Base-by-base conservation (phyloP, 768 basidiomycete species). In the Boletus rufocinnamomeus region DNA sequence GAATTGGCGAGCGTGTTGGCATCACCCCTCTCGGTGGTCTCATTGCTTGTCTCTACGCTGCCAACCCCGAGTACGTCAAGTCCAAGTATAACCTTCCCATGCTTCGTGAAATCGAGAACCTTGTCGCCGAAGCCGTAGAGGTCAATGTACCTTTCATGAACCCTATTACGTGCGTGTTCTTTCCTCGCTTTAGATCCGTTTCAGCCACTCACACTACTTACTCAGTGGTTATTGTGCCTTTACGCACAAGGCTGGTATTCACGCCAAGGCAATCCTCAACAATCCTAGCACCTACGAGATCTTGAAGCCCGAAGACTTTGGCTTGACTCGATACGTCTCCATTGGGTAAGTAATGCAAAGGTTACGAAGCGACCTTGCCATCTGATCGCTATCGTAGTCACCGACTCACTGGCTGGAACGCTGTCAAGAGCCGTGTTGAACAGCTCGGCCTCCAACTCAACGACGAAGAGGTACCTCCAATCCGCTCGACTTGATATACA, bases 181-280 rank as follows among this genome's bases (percentile, higher is more conserved):
- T 57, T 13, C 28, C 25, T 50, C 13, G 8, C 32, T 17, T 41
- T 25, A 6, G 50, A 6, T 46, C 43, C 8, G 11, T 45, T 37
- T 47, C 52, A 37, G 49, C 35, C 56, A 57, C 11, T 44, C 27
- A 46, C n/a, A 9, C 43, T 48, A 14, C 55, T 5, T 48, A 14
- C 55, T 5, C 63, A 98, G 95, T 56, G 97, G 97, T 17, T 99
- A 98, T 77, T 98, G 97, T 72, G 97, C 97, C 4, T 99, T 99
- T 81, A 99, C 97, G 28, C 97, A 98, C 87, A 98, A 99, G 88
- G 97, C 97, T 23, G 97, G 97, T 72, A 99, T 99, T 63, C 97
- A 99, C 76, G 97, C 97, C 78, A 99, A 99, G 83, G 97, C 97
- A 40, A 99, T 99, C 75, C 85, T 95, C 62, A 97, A 98, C 80